These are phyloP conservation scores for Elongisporangium anandrum DNA, from an alignment of 352 stramenopile genomes.

Conservation along the genomic window DNA sequence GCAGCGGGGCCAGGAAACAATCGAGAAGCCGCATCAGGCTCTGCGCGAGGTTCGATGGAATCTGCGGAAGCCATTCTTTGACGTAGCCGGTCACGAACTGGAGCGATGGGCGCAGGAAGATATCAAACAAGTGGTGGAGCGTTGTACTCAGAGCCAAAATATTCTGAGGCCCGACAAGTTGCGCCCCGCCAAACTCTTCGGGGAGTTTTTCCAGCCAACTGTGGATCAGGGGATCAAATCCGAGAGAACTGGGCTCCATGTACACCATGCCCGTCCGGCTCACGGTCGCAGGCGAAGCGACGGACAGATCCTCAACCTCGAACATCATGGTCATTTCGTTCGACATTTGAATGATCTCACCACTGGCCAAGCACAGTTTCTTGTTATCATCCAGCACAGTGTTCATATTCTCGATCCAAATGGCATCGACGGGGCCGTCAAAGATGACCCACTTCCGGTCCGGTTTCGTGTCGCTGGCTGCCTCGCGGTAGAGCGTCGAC, in stretches of 20 bases:
- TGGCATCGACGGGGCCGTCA: slow-evolving; percentile 92
- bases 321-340: slow-evolving; percentile 98
- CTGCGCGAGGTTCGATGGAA: slow-evolving; percentile 88
- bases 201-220: slow-evolving; percentile 86
- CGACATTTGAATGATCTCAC: slow-evolving; percentile 95
- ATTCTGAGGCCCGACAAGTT: slow-evolving; percentile 29
- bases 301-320: slow-evolving; percentile 93
- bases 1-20: slow-evolving; percentile 85
- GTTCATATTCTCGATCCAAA: slow-evolving; percentile 98
- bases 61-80: slow-evolving; percentile 90
- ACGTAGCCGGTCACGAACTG: slow-evolving; percentile 85
- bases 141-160: slow-evolving; percentile 44
- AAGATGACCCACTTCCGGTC: slow-evolving; percentile 95
- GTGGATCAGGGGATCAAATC: slow-evolving; percentile 82
- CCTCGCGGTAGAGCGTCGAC: slow-evolving; percentile 91
- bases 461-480: slow-evolving; percentile 79
- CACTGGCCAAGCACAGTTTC: slow-evolving; percentile 92
- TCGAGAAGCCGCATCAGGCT: slow-evolving; percentile 91
- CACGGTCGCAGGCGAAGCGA: slow-evolving; percentile 93
- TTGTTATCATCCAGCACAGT: slow-evolving; percentile 96
- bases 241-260: slow-evolving; percentile 93
- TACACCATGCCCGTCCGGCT: slow-evolving; percentile 95
- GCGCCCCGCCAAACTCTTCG: slow-evolving; percentile 25
- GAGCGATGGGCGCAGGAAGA: slow-evolving; percentile 77
- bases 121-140: slow-evolving; percentile 83